phyloP scores from a whole-genome alignment of 2,329 filamentous ascomycete species.

The Calonectria multiphialidica region DNA sequence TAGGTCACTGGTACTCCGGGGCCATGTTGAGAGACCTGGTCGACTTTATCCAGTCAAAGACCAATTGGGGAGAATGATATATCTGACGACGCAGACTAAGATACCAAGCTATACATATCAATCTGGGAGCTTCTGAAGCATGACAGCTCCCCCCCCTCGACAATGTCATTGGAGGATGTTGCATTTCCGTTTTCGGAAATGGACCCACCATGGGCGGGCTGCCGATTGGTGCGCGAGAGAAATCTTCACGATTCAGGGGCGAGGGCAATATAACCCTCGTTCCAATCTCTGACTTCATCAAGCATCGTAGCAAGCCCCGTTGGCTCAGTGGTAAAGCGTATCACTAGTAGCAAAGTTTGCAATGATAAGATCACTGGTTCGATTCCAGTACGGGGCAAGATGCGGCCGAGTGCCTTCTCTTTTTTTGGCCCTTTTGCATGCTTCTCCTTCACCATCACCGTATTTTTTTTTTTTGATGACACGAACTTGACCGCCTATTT shows the following conservation, averaged over 20 bases:
- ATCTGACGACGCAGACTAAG: neutral
- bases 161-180: neutral
- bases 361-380: conserved; percentile 14
- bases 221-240: neutral
- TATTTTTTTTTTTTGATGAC: too few species aligned
- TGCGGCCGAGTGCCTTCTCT: neutral
- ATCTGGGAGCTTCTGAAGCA: neutral
- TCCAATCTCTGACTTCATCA: neutral
- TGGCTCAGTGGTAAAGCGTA: conserved; percentile 15
- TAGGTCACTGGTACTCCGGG: neutral
- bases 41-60: neutral
- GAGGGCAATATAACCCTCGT: conserved; percentile 1
- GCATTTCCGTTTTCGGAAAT: neutral
- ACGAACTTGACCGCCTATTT: too few species aligned
- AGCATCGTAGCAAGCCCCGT: conserved; percentile 8
- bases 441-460: too few species aligned
- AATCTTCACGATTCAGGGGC: neutral
- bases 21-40: neutral
- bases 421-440: neutral
- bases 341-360: neutral
- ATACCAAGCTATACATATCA: neutral
- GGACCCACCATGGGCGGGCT: neutral
- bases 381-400: conserved; percentile 12
- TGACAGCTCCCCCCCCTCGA: neutral
- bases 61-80: neutral